Base-by-base conservation (phyloP, 371 early-diverging fungal genomes). In the Capillidium rhysosporum region DNA sequence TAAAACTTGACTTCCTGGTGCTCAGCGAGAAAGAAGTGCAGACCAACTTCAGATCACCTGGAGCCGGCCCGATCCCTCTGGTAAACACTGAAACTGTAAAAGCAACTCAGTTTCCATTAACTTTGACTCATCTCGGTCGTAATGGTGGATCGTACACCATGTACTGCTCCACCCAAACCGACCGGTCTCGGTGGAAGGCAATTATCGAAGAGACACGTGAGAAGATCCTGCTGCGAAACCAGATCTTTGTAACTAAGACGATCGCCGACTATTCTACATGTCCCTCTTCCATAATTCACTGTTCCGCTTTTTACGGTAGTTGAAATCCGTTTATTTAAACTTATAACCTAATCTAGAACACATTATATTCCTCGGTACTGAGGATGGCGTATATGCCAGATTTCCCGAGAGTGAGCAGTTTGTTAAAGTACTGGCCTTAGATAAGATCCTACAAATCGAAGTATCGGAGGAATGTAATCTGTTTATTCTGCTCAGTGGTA, bases 301-400 rank as follows among this genome's bases (percentile, higher is more conserved):
- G 82, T 54, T 81, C 84, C 0, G 74, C 78, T 2, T 76, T 76
- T 2, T 82, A 75, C 53, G 69, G 74, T 76, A 73, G 61, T 66
- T 56, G 25, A 12, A 14, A 12, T 14, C 24, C 3, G 4, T 46
- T 49, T 7, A 14, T 14, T 12, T 25, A 49, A 49, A 43, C 40
- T 16, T 47, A 40, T 18, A 43, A 26, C 5, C 23, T 46, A 12
- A 29, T 16, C 25, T 30, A 47, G 72, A 77, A 56, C 72, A 64
- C n/a, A 70, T 77, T 46, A 69, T 84, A 40, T 82, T 78, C 2
- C 74, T 91, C 29, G 93, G 89, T 46, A 86, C 91, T 1, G 91
- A 91, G 49, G 64, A 69, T 9, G 93, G 91, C 24, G 72, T 92
- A 3, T 88, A 75, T 59, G 72, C 78, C 8, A 72, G 71, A 14